phyloP scores from a whole-genome alignment of 345 rosid genomes.

The Gossypium anomalum region DNA sequence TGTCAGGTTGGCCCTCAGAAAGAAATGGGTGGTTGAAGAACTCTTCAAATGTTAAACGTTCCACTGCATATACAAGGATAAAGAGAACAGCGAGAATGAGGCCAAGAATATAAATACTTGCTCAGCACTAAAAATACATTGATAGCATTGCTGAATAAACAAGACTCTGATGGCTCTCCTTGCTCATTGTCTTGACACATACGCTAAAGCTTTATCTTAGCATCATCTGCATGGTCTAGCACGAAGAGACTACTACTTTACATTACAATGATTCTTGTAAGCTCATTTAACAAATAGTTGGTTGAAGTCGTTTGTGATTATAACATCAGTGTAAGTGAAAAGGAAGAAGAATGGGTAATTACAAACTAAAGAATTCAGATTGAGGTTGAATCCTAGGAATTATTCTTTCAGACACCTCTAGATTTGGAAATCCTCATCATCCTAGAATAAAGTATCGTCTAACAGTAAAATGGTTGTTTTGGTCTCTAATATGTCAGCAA shows the following conservation, averaged over 20 bases:
- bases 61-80: constrained; percentile 55
- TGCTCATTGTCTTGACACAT: background rate
- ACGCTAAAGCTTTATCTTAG: constrained; percentile 5
- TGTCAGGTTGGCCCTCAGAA: constrained; percentile 44
- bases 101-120: background rate
- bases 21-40: constrained; percentile 89
- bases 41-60: constrained; percentile 90
- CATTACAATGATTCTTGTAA: constrained; percentile 6
- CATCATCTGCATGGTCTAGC: constrained; percentile 7
- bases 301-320: constrained; percentile 6
- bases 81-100: background rate
- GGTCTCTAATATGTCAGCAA: background rate
- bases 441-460: background rate
- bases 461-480: background rate
- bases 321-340: background rate
- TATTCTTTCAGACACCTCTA: background rate
- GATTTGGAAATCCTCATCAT: background rate
- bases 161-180: background rate
- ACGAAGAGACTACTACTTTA: background rate
- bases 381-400: background rate
- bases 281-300: background rate
- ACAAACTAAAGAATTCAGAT: background rate
- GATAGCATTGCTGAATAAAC: constrained; percentile 6
- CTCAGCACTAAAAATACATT: background rate
- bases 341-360: background rate